phyloP scores from a whole-genome alignment of 768 basidiomycete genomes.

The Tricholoma sp. region DNA sequence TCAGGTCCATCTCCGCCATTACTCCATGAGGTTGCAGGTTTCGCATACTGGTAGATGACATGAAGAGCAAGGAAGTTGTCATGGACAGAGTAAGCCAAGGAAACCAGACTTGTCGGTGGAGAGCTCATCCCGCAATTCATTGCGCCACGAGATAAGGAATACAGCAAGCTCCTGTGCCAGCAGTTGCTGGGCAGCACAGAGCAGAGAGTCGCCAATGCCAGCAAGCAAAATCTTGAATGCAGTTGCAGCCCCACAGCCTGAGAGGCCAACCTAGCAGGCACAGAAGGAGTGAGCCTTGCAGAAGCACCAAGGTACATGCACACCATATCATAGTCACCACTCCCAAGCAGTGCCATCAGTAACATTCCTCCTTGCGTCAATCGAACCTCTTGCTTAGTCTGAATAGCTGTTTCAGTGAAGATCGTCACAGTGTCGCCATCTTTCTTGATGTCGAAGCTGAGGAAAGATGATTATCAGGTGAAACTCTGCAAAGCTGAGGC shows the following conservation, averaged over 20 bases:
- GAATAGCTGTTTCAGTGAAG: constrained; percentile 1
- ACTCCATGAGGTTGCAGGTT: constrained; percentile 8
- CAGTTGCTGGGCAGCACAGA: constrained; percentile 3
- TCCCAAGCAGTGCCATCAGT: constrained; percentile 55
- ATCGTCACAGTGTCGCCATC: neutral
- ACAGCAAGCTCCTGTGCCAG: neutral
- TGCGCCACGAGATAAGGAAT: constrained; percentile 7
- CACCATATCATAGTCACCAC: constrained; percentile 61
- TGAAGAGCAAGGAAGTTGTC: constrained; percentile 4
- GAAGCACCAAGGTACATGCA: constrained; percentile 20
- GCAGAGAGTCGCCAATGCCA: constrained; percentile 52
- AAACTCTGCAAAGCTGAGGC: constrained; percentile 7
- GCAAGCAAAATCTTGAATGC: constrained; percentile 53
- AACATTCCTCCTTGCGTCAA: constrained; percentile 39
- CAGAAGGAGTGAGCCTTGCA: neutral
- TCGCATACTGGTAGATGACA: constrained; percentile 2
- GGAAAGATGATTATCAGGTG: constrained; percentile 20
- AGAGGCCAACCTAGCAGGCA: constrained; percentile 19
- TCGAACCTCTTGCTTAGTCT: neutral
- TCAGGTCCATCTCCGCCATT: neutral
- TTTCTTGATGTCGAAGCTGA: neutral
- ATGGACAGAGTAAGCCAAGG: constrained; percentile 1
- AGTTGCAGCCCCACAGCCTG: constrained; percentile 45
- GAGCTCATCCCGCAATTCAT: constrained; percentile 6
- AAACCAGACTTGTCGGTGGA: constrained; percentile 5